Evolutionary conservation across 345 rosid species (phyloP).

Genomic region (Rhodamnia argentea): DNA sequence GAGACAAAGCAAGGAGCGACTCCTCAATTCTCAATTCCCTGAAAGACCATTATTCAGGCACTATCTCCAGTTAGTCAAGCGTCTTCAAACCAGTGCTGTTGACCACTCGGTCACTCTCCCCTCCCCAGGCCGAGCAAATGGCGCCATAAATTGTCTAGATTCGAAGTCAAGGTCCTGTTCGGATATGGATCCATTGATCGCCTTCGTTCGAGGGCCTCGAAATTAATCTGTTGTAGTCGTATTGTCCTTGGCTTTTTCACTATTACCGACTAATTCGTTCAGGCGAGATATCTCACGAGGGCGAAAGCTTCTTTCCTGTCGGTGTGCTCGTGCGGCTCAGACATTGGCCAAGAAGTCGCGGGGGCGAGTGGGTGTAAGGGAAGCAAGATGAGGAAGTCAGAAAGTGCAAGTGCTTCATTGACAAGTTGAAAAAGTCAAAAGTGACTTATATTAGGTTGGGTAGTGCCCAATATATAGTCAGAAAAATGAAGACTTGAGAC

Average conservation of each 20-base stretch:
- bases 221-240: not conserved
- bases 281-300: not conserved
- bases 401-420: not conserved
- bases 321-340: not conserved
- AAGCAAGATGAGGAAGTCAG: not conserved
- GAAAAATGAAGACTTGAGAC: not conserved
- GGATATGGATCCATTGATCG: not conserved
- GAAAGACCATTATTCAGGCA: not conserved
- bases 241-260: not conserved
- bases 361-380: not conserved
- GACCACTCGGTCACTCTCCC: not conserved
- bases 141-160: not conserved
- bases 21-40: not conserved
- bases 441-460: not conserved
- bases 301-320: not conserved
- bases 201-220: not conserved
- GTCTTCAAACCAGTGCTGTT: not conserved
- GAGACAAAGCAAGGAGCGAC: not conserved
- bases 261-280: not conserved
- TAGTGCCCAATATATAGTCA: not conserved
- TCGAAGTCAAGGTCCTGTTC: not conserved
- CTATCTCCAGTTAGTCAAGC: not conserved
- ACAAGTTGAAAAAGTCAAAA: not conserved
- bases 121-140: not conserved
- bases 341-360: not conserved